A percentile compares a stretch with the other conserved stretches of the same genome.
Conservation (phyloP, 2,329 filamentous ascomycete species). For the Phialophora tarda region DNA sequence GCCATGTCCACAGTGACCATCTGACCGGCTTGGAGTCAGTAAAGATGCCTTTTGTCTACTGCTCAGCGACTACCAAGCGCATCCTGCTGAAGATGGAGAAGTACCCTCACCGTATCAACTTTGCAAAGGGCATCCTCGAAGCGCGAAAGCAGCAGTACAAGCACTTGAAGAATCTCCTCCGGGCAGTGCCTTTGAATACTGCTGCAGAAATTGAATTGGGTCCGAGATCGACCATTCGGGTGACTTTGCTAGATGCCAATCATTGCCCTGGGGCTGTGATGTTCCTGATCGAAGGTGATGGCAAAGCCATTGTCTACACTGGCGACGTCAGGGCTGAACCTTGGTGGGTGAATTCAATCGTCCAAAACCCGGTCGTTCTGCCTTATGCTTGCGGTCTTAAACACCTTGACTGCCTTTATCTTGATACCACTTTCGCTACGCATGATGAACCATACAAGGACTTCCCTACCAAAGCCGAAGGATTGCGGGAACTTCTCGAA, state of each 20-base stretch:
- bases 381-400: conserved; percentile 73
- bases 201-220: conserved; percentile 76
- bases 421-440: conserved; percentile 81
- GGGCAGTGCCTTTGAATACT: conserved; percentile 80
- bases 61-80: conserved; percentile 80
- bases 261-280: conserved; percentile 90
- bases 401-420: conserved; percentile 78
- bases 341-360: conserved; percentile 80
- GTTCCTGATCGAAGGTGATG: conserved; percentile 81
- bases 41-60: conserved; percentile 84
- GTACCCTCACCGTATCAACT: conserved; percentile 80
- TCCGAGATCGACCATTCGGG: conserved; percentile 71
- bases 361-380: conserved; percentile 72
- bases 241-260: conserved; percentile 89
- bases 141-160: conserved; percentile 74
- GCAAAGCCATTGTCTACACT: conserved; percentile 80
- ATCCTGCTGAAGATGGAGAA: conserved; percentile 80
- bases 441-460: conserved; percentile 55
- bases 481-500: conserved; percentile 72
- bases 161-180: conserved; percentile 74
- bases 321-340: conserved; percentile 83
- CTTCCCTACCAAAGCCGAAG: conserved; percentile 73
- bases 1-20: conserved; percentile 92
- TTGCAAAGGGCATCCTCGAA: conserved; percentile 77
- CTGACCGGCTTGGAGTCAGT: conserved; percentile 78